Evolutionary conservation across 306 rosid species (phyloP).

Genomic region (Prunus fruticosa): DNA sequence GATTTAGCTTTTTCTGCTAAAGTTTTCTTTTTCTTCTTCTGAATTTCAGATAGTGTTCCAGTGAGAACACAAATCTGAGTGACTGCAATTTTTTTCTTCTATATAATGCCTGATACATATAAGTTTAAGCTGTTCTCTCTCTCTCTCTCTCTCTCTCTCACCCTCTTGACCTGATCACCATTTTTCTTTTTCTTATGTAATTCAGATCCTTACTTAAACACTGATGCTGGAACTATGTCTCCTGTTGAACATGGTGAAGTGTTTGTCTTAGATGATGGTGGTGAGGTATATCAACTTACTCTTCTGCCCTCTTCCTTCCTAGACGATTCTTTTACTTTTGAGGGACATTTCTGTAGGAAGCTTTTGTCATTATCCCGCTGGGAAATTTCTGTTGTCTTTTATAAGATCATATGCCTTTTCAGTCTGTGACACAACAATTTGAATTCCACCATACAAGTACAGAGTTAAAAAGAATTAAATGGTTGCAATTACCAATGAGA

Average conservation of each 20-base stretch:
- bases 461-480: neutral
- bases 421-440: neutral
- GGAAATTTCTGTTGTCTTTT: too few species aligned
- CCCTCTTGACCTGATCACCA: neutral
- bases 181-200: slow-evolving; percentile 2
- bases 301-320: neutral
- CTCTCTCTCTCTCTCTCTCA: too few species aligned
- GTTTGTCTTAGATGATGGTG: slow-evolving; percentile 90
- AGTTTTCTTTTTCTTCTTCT: neutral
- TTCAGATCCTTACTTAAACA: slow-evolving; percentile 96
- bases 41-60: neutral
- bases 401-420: neutral
- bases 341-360: neutral
- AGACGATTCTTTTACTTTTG: neutral
- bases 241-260: slow-evolving; percentile 98
- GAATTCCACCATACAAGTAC: neutral
- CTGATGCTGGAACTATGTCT: slow-evolving; percentile 98
- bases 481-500: too few species aligned
- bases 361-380: neutral
- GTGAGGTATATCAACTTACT: slow-evolving; percentile 60
- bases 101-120: neutral
- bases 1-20: slow-evolving; percentile 10
- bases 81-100: neutral
- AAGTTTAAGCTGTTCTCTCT: neutral
- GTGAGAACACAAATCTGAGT: neutral